These are phyloP conservation scores for Williopsis jadinii DNA, from an alignment of 1,139 yeast species.

Conservation along the genomic window DNA sequence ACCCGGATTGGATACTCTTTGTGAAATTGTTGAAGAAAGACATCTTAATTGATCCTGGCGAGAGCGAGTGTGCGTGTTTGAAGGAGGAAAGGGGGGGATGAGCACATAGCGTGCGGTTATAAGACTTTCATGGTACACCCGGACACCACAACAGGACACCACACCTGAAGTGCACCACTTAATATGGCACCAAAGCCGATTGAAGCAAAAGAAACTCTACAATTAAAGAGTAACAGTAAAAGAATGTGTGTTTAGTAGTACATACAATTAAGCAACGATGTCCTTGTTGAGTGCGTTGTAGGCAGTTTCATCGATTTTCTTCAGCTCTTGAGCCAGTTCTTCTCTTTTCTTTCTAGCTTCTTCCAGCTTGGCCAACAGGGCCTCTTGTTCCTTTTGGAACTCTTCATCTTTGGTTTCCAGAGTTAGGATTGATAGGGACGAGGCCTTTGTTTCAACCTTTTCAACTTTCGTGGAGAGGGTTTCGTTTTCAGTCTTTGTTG, in stretches of 20 bases:
- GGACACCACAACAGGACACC: too few species aligned
- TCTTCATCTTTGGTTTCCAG: neutral
- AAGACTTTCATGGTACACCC: too few species aligned
- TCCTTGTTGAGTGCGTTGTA: constrained; percentile 17
- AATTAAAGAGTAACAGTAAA: too few species aligned
- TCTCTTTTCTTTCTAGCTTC: constrained; percentile 15
- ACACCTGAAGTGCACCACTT: too few species aligned
- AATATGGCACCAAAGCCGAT: too few species aligned
- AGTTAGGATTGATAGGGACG: neutral
- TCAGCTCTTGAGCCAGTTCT: constrained; percentile 11
- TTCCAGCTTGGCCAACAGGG: constrained; percentile 7
- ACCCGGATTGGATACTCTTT: constrained; percentile 16
- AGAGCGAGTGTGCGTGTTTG: neutral
- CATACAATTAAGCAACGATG: neutral
- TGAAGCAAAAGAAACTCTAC: too few species aligned
- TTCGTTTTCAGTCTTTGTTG: too few species aligned
- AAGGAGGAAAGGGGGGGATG: too few species aligned
- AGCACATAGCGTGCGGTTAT: too few species aligned
- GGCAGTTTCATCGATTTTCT: constrained; percentile 6
- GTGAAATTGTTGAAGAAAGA: constrained; percentile 21
- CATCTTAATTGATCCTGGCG: constrained; percentile 8
- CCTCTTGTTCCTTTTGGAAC: constrained; percentile 8
- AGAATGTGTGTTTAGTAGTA: too few species aligned
- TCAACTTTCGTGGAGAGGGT: too few species aligned
- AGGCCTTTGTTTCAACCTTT: too few species aligned